Conservation (phyloP, 2,329 filamentous ascomycete species). For the Pyricularia sp. region DNA sequence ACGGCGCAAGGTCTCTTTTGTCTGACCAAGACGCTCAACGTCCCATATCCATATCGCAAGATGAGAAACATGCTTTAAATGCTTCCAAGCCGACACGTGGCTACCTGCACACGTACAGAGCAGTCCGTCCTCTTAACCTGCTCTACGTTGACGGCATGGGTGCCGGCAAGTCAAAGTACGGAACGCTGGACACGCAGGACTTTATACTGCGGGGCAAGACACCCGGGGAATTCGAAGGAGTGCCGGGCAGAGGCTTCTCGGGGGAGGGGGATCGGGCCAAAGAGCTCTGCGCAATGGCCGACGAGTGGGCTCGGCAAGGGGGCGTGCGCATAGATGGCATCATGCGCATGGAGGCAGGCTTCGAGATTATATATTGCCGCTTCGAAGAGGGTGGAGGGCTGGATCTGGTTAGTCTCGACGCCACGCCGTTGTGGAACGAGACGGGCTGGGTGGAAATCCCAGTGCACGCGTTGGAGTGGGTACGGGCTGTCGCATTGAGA, state of each 20-base stretch:
- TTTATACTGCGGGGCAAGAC: conserved; percentile 32
- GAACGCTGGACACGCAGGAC: conserved; percentile 62
- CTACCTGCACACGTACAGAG: conserved; percentile 58
- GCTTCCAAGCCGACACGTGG: conserved; percentile 26
- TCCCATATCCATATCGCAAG: not conserved
- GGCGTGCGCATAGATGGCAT: conserved; percentile 46
- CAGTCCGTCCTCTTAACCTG: conserved; percentile 46
- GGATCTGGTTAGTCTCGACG: conserved; percentile 20
- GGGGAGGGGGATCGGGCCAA: conserved; percentile 41
- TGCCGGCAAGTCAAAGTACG: conserved; percentile 54
- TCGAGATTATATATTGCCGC: conserved; percentile 61
- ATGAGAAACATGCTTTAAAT: not conserved
- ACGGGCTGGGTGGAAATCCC: conserved; percentile 11
- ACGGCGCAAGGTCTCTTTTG: not conserved
- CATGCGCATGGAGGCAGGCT: conserved; percentile 59
- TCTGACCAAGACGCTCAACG: conserved; percentile 1
- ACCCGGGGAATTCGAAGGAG: not conserved
- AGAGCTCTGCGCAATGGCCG: conserved; percentile 45
- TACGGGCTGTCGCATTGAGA: conserved; percentile 30
- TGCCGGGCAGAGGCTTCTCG: conserved; percentile 1
- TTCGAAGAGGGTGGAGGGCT: conserved; percentile 35
- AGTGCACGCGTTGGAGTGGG: conserved; percentile 19
- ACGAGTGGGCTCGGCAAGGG: conserved; percentile 29
- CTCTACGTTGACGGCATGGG: conserved; percentile 64
- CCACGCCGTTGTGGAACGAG: conserved; percentile 9